Conservation (phyloP, 2,329 filamentous ascomycete genomes). For the Aspergillus sp. region DNA sequence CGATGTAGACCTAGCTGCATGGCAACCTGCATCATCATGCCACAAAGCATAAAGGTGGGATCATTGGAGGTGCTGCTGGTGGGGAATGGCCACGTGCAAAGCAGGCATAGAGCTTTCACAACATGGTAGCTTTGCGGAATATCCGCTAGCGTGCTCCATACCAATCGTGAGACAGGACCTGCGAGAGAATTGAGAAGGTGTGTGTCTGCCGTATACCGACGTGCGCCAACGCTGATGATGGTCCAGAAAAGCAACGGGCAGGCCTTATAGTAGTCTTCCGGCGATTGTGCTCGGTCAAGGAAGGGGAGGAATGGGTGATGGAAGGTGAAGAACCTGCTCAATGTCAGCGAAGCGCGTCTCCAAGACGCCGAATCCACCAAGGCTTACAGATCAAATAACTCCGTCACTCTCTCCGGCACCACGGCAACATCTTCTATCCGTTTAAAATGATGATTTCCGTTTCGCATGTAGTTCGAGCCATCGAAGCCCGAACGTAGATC, state of each 20-base stretch:
- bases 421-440: constrained; percentile 54
- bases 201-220: constrained; percentile 57
- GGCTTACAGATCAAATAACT: constrained; percentile 47
- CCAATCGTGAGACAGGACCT: constrained; percentile 56
- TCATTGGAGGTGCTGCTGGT: constrained; percentile 64
- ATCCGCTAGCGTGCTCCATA: constrained; percentile 62
- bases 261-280: constrained; percentile 58
- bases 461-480: constrained; percentile 45
- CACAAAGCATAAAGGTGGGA: constrained; percentile 65
- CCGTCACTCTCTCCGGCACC: constrained; percentile 42
- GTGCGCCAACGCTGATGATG: constrained; percentile 61
- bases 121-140: constrained; percentile 65
- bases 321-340: constrained; percentile 59
- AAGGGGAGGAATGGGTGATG: constrained; percentile 67
- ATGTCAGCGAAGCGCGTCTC: constrained; percentile 21
- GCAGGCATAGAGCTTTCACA: constrained; percentile 62
- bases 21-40: constrained; percentile 67
- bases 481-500: constrained; percentile 51
- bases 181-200: constrained; percentile 53
- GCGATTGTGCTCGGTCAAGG: constrained; percentile 54
- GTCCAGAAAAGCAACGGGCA: constrained; percentile 70
- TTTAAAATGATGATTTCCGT: constrained; percentile 49
- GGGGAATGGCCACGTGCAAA: constrained; percentile 66
- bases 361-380: neutral
- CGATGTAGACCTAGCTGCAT: constrained; percentile 66